phyloP scores from a whole-genome alignment of 441 rosid genomes.

The Raphanus hybrid region DNA sequence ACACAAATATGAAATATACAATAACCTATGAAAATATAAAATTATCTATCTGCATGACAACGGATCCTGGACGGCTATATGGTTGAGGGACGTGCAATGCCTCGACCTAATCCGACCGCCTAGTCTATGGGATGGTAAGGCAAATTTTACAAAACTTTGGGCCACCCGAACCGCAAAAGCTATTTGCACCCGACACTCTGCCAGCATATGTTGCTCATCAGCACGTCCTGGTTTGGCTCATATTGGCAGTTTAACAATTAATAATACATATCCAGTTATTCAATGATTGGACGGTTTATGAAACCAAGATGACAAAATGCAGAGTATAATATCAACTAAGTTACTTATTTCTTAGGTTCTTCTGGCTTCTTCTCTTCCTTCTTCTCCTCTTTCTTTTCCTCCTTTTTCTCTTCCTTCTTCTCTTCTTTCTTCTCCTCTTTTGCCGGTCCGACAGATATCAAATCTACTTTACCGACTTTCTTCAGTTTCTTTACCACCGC shows the following conservation, averaged over 20 bases:
- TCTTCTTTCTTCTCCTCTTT: slow-evolving; percentile 92
- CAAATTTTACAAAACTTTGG: background rate
- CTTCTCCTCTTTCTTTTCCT: slow-evolving; percentile 61
- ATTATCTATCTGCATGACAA: slow-evolving; percentile 2
- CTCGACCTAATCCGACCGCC: slow-evolving; percentile 8
- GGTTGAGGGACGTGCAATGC: background rate
- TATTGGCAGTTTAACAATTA: background rate
- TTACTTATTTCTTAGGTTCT: slow-evolving; percentile 40
- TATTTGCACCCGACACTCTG: background rate
- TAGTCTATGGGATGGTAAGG: background rate
- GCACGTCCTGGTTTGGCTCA: background rate
- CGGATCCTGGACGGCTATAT: background rate
- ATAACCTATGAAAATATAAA: background rate
- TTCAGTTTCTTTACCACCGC: slow-evolving; percentile 90
- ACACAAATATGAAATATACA: background rate
- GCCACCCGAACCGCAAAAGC: slow-evolving; percentile 2
- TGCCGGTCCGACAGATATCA: slow-evolving; percentile 89
- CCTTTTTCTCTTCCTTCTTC: slow-evolving; percentile 67
- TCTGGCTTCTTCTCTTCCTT: slow-evolving; percentile 61
- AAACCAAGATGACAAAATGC: slow-evolving; percentile 16
- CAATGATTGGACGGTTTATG: background rate
- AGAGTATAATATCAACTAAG: background rate
- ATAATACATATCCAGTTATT: slow-evolving; percentile 4
- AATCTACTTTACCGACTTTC: slow-evolving; percentile 95
- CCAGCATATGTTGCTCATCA: background rate